Evolutionary conservation across 352 stramenopile genomes (phyloP).

Genomic region (Globisporangium uncinulatum): DNA sequence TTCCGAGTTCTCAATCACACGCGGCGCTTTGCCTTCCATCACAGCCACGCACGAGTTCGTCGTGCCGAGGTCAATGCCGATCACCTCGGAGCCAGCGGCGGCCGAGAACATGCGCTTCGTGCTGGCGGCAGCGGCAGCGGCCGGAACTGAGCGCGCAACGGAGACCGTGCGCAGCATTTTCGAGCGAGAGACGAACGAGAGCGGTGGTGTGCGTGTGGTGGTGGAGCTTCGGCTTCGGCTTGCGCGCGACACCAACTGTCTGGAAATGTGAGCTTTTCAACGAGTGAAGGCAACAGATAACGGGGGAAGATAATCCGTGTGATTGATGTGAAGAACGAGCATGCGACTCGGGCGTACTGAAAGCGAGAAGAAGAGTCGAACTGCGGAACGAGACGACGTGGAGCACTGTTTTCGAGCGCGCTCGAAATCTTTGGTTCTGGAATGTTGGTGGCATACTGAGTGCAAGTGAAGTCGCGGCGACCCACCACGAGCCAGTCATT

Average conservation of each 20-base stretch:
- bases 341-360: no score
- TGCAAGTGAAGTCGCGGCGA: no score
- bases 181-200: background rate
- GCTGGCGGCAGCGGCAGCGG: conserved; percentile 15
- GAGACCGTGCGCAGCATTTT: conserved; percentile 20
- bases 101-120: conserved; percentile 49
- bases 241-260: conserved; percentile 12
- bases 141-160: conserved; percentile 15
- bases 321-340: background rate
- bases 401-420: no score
- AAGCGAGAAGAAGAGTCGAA: no score
- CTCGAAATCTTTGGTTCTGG: no score
- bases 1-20: conserved; percentile 95
- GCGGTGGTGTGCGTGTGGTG: no score
- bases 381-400: no score
- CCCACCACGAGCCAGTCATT: no score
- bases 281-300: background rate
- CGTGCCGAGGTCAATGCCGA: conserved; percentile 91
- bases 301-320: background rate
- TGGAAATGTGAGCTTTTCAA: conserved; percentile 7
- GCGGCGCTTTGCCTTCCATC: conserved; percentile 90
- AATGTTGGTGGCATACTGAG: no score
- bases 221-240: conserved; percentile 5
- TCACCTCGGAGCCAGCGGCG: conserved; percentile 43
- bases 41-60: conserved; percentile 94